A percentile compares a stretch with the other conserved stretches of the same genome.
These are phyloP conservation scores for Pichia sp. DNA, from an alignment of 1,139 yeast genomes.

Conservation along the genomic window DNA sequence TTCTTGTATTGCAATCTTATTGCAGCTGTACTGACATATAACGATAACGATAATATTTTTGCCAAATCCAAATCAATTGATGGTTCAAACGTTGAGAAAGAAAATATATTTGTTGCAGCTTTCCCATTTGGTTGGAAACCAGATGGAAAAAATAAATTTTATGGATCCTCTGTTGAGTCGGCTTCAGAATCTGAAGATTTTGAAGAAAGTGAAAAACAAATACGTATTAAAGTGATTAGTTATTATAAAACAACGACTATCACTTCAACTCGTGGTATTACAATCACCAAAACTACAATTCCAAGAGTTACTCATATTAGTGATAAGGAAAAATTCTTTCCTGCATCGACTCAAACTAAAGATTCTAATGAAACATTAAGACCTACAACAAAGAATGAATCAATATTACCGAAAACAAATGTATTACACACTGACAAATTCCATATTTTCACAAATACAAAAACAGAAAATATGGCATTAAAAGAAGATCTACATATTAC, in stretches of 20 bases:
- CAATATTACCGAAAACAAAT: too few species aligned
- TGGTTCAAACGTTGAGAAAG: constrained; percentile 17
- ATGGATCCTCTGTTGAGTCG: neutral
- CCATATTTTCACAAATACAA: too few species aligned
- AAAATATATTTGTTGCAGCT: constrained; percentile 22
- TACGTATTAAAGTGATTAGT: constrained; percentile 5
- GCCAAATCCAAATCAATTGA: neutral
- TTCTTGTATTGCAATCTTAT: too few species aligned
- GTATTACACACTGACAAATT: too few species aligned
- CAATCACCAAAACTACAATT: constrained; percentile 2
- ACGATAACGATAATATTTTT: too few species aligned
- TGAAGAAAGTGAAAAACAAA: too few species aligned
- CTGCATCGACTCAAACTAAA: constrained; percentile 1
- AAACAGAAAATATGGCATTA: too few species aligned
- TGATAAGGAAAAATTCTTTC: neutral
- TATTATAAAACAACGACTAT: constrained; percentile 13
- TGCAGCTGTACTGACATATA: too few species aligned
- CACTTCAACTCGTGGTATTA: constrained; percentile 6
- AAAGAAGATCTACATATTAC: too few species aligned
- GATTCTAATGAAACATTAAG: neutral
- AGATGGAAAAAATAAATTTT: constrained; percentile 10
- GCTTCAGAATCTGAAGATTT: too few species aligned
- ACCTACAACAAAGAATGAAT: too few species aligned
- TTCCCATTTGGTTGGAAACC: constrained; percentile 23
- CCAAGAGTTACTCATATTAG: neutral